phyloP scores from a whole-genome alignment of 83 land plant species.

The Isoetes engelmannii region DNA sequence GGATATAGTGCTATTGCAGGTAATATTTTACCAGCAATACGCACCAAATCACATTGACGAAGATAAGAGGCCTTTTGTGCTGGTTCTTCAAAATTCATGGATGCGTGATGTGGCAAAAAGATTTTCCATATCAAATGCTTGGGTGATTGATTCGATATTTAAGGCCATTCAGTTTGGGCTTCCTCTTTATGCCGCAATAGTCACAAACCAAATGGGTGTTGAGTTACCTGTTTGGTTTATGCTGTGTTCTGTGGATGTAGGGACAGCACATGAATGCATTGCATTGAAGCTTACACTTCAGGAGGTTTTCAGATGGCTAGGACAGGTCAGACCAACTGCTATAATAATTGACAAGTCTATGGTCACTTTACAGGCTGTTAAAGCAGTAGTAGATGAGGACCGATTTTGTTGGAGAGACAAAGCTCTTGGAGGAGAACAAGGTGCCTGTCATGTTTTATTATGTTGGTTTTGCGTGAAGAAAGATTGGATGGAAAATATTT shows the following conservation, averaged over 20 bases:
- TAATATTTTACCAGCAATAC: constrained; percentile 12
- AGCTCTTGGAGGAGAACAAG: constrained; percentile 9
- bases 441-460: constrained; percentile 1
- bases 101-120: constrained; percentile 10
- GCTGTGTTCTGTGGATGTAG: constrained; percentile 8
- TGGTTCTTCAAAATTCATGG: constrained; percentile 14
- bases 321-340: constrained; percentile 12
- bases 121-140: constrained; percentile 8
- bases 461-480: constrained; percentile 8
- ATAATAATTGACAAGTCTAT: constrained; percentile 9
- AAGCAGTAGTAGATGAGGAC: constrained; percentile 3
- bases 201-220: constrained; percentile 9
- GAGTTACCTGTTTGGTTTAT: constrained; percentile 10
- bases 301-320: constrained; percentile 12
- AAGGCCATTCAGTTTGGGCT: constrained; percentile 11
- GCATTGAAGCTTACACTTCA: constrained; percentile 11
- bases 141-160: constrained; percentile 1
- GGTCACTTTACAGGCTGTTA: neutral
- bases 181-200: constrained; percentile 4
- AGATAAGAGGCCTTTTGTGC: constrained; percentile 8
- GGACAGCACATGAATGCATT: constrained; percentile 10
- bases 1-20: neutral
- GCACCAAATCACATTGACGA: constrained; percentile 11
- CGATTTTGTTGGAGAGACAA: constrained; percentile 15
- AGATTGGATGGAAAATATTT: constrained; percentile 11